Evolutionary conservation across 2,329 filamentous ascomycete species (phyloP).

Genomic region (Microsporum ferrugineum): DNA sequence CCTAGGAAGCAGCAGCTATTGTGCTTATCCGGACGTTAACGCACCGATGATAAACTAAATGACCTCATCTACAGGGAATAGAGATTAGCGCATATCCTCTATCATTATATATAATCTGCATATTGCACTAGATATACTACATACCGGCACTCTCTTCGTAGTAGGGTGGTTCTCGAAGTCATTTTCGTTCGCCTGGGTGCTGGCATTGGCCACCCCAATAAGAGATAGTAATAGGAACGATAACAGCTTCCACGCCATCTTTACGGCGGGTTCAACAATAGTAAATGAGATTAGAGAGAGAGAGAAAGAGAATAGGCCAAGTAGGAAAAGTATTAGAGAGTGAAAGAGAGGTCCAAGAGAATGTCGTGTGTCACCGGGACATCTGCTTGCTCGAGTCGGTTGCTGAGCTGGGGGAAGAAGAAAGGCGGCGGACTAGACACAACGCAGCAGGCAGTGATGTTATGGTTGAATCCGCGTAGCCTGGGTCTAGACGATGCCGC

Average conservation of each 20-base stretch:
- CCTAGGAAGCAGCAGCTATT: not conserved
- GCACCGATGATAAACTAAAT: slow-evolving; percentile 68
- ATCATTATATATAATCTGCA: not conserved
- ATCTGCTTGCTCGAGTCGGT: slow-evolving; percentile 35
- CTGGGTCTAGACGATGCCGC: not conserved
- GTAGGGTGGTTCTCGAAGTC: slow-evolving; percentile 42
- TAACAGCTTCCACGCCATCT: slow-evolving; percentile 13
- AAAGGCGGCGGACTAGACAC: too few relatives aligned
- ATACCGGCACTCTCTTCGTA: slow-evolving; percentile 55
- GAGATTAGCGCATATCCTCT: slow-evolving; percentile 13
- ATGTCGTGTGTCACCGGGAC: slow-evolving; percentile 19
- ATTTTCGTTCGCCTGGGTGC: slow-evolving; percentile 14
- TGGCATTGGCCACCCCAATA: slow-evolving; percentile 23
- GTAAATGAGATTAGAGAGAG: not conserved
- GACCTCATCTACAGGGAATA: slow-evolving; percentile 57
- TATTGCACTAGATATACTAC: slow-evolving; percentile 19
- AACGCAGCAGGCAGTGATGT: not conserved
- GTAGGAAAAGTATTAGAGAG: not conserved
- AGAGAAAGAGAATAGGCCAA: not conserved
- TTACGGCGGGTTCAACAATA: not conserved
- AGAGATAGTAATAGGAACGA: slow-evolving; percentile 22
- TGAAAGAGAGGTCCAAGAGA: slow-evolving; percentile 11
- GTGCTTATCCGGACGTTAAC: slow-evolving; percentile 26
- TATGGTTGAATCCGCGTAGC: not conserved
- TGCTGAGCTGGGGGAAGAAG: not conserved